Evolutionary conservation across 768 basidiomycete genomes (phyloP).

Genomic region (Cubamyces sp.): DNA sequence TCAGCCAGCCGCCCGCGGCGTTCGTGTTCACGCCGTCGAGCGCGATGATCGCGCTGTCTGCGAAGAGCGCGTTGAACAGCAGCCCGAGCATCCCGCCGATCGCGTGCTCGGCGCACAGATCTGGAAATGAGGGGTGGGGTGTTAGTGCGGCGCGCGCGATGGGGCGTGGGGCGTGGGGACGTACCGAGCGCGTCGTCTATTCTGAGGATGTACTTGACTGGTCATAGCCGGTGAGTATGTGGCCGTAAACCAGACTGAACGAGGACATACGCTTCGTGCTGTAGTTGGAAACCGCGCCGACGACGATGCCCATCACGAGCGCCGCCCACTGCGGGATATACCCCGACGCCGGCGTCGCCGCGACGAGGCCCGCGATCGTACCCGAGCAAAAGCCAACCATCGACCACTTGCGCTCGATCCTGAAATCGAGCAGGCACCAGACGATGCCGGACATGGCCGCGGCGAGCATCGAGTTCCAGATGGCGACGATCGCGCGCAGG

Average conservation of each 20-base stretch:
- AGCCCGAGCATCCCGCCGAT: conserved; percentile 82
- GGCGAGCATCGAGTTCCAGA: conserved; percentile 79
- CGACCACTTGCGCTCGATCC: conserved; percentile 76
- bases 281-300: conserved; percentile 78
- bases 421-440: conserved; percentile 9
- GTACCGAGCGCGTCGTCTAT: conserved; percentile 83
- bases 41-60: conserved; percentile 73
- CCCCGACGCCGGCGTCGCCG: conserved; percentile 87
- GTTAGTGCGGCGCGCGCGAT: background rate
- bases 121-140: conserved; percentile 2
- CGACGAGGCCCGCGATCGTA: conserved; percentile 86
- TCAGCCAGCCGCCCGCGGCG: conserved; percentile 84
- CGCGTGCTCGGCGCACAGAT: conserved; percentile 92
- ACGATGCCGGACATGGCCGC: no score
- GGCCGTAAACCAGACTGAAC: background rate
- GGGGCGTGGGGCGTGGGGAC: background rate
- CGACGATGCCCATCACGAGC: conserved; percentile 73
- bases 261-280: conserved; percentile 71
- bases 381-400: conserved; percentile 92
- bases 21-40: conserved; percentile 70
- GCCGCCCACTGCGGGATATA: conserved; percentile 79
- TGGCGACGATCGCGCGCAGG: conserved; percentile 80
- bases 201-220: conserved; percentile 69
- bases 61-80: conserved; percentile 84
- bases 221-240: conserved; percentile 20